phyloP scores from a whole-genome alignment of 2,329 filamentous ascomycete genomes.

The Neodidymelliopsis sp. region DNA sequence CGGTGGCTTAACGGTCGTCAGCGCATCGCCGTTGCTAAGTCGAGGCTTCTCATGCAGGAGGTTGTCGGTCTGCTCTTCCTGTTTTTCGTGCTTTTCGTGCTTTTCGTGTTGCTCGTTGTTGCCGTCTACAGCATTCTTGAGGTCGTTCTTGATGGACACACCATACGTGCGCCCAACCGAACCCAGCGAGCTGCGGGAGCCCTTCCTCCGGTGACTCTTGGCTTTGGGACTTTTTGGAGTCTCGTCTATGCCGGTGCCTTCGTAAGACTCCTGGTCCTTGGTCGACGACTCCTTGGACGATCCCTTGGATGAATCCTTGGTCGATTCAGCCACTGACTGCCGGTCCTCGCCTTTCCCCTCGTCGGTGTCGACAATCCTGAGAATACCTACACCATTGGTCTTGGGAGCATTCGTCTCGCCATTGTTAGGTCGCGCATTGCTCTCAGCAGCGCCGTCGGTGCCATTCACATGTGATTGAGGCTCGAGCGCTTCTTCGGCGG shows the following conservation, averaged over 20 bases:
- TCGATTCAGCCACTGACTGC: conserved; percentile 4
- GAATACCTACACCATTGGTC: conserved; percentile 9
- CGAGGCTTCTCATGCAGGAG: conserved; percentile 14
- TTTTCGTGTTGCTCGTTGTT: not conserved
- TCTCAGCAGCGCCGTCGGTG: conserved; percentile 23
- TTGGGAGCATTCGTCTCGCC: conserved; percentile 26
- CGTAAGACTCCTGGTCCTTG: conserved; percentile 33
- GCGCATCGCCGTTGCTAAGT: conserved; percentile 49
- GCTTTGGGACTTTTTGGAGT: conserved; percentile 43
- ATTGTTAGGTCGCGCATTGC: conserved; percentile 7
- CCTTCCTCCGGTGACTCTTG: conserved; percentile 38
- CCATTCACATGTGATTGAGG: conserved; percentile 34
- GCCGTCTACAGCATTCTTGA: not conserved
- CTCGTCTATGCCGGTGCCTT: conserved; percentile 43
- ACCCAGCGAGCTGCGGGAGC: conserved; percentile 41
- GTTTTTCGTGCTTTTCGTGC: not conserved
- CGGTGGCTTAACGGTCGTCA: conserved; percentile 55
- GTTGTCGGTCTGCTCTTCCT: not conserved
- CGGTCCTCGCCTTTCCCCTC: conserved; percentile 19
- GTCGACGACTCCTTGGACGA: conserved; percentile 11
- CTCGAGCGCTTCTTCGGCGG: conserved; percentile 46
- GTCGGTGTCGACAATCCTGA: conserved; percentile 16
- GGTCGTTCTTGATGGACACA: conserved; percentile 26
- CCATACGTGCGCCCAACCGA: conserved; percentile 40
- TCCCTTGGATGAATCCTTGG: conserved; percentile 10